Evolutionary conservation across 2,329 filamentous ascomycete species (phyloP).

Genomic region (Verticillium tricorpus): DNA sequence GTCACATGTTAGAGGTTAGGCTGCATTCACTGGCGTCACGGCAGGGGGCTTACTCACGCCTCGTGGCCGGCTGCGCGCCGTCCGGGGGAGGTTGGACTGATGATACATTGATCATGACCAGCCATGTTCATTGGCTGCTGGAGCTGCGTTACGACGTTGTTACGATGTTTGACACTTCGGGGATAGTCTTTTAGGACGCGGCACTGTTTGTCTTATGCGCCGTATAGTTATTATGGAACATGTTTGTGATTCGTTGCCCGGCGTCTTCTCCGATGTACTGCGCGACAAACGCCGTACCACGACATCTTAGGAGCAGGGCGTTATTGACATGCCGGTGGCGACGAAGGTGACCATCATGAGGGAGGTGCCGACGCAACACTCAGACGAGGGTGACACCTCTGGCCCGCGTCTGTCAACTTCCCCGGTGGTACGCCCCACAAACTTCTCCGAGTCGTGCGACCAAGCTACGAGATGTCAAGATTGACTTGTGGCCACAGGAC

Average conservation of each 20-base stretch:
- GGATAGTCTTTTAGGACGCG: background rate
- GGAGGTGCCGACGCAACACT: no score
- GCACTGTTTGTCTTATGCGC: background rate
- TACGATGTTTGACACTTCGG: background rate
- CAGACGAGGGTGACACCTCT: no score
- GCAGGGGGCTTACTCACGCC: background rate
- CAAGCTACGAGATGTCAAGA: no score
- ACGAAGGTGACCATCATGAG: no score
- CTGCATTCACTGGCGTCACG: background rate
- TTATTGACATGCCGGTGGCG: no score
- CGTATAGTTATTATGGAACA: background rate
- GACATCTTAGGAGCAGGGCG: no score
- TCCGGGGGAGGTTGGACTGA: background rate
- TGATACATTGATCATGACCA: background rate
- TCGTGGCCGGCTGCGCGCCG: background rate
- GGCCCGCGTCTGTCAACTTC: no score
- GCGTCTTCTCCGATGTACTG: no score
- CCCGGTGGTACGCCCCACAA: no score
- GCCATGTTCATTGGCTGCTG: background rate
- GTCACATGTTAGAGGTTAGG: background rate
- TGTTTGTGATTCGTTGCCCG: background rate
- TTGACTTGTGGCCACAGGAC: no score
- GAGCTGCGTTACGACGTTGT: background rate
- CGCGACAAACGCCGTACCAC: no score
- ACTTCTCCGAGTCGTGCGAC: no score